These are phyloP conservation scores for Phalaenopsis aphrodite DNA, from an alignment of 106 monocot genomes.

Conservation along the genomic window DNA sequence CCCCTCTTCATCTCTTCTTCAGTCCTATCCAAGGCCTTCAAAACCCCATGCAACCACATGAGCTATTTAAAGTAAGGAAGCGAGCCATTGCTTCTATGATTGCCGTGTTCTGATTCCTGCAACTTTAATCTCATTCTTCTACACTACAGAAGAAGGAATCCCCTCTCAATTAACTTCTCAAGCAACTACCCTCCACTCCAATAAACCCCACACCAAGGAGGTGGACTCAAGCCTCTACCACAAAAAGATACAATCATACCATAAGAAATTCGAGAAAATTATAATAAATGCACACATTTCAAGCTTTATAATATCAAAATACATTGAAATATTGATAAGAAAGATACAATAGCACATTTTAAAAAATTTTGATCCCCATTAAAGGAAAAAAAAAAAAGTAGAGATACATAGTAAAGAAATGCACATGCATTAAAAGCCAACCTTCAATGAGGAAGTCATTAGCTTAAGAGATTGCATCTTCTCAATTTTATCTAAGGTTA, in stretches of 20 bases:
- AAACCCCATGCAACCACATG: too few relatives aligned
- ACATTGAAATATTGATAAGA: neutral
- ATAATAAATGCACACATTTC: neutral
- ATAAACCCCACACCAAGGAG: neutral
- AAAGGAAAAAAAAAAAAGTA: neutral
- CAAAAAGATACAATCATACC: neutral
- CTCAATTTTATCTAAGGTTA: slow-evolving; percentile 33
- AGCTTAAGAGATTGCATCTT: slow-evolving; percentile 59
- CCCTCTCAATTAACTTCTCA: neutral
- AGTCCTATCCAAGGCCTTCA: too few relatives aligned
- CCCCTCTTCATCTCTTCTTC: neutral
- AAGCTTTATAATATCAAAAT: neutral
- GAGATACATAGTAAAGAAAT: neutral
- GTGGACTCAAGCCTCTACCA: neutral
- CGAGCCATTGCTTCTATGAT: too few relatives aligned
- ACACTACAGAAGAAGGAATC: neutral
- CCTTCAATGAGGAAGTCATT: slow-evolving; percentile 55
- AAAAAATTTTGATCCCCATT: neutral
- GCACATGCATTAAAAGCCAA: slow-evolving; percentile 10
- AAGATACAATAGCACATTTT: neutral
- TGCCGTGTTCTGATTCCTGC: too few relatives aligned
- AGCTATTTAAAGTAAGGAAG: too few relatives aligned
- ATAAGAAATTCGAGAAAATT: neutral
- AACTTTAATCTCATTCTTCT: too few relatives aligned
- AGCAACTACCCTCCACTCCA: neutral